Evolutionary conservation across 805 yeast species (phyloP).

Genomic region (Candida golubevii): DNA sequence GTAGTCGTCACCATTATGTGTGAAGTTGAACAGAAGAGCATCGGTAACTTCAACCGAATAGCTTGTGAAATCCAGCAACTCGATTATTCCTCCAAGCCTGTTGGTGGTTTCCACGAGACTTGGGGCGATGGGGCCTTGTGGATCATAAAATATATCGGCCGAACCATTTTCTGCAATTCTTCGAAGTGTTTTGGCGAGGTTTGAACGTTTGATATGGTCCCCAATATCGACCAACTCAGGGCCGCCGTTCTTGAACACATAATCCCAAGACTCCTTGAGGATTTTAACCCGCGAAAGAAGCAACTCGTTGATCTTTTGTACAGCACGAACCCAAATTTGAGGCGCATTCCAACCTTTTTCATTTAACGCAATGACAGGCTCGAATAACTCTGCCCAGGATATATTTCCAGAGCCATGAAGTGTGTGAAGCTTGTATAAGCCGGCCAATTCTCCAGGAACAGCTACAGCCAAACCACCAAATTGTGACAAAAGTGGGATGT

Average conservation of each 20-base stretch:
- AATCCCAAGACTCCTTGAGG: slow-evolving; percentile 50
- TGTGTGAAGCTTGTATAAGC: slow-evolving; percentile 58
- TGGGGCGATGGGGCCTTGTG: slow-evolving; percentile 68
- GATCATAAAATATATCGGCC: slow-evolving; percentile 76
- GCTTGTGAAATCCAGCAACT: slow-evolving; percentile 57
- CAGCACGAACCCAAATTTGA: slow-evolving; percentile 27
- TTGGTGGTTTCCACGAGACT: slow-evolving; percentile 49
- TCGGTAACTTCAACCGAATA: slow-evolving; percentile 51
- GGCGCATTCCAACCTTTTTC: slow-evolving; percentile 44
- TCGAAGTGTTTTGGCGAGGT: slow-evolving; percentile 62
- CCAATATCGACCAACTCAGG: slow-evolving; percentile 43
- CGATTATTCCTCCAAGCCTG: slow-evolving; percentile 62
- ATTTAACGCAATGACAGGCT: slow-evolving; percentile 69
- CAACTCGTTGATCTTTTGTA: slow-evolving; percentile 26
- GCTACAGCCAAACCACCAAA: slow-evolving; percentile 87
- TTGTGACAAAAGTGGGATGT: slow-evolving; percentile 47
- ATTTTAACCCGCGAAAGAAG: slow-evolving; percentile 26
- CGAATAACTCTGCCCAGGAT: slow-evolving; percentile 66
- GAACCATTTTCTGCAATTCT: slow-evolving; percentile 74
- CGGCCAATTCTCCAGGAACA: slow-evolving; percentile 88
- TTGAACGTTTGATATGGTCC: slow-evolving; percentile 56
- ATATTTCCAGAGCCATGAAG: slow-evolving; percentile 68
- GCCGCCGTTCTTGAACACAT: slow-evolving; percentile 36
- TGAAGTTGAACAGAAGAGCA: slow-evolving; percentile 21
- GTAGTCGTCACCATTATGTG: slow-evolving; percentile 14